Base-by-base conservation (phyloP, 768 basidiomycete species). In the Lentinula boryana region DNA sequence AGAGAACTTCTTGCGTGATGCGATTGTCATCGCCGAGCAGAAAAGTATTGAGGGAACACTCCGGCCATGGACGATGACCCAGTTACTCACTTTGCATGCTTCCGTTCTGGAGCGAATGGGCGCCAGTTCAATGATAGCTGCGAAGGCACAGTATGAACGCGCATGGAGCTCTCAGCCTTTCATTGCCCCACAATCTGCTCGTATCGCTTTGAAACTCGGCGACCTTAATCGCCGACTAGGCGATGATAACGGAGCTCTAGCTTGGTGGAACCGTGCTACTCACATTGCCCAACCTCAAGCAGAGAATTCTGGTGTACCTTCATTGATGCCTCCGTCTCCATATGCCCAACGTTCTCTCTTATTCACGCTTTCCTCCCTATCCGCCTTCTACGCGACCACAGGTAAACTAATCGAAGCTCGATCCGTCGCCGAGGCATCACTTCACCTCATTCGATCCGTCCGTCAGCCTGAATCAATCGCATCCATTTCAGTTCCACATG, bases 191-290 rank as follows among this genome's bases (percentile, higher is more conserved):
- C 73, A 78, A 52, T 78, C 84, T 7, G 82, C 84, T 18, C 83
- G 79, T 23, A 68, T 82, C 44, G 88, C 89, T 5, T 71, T 78
- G 35, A 89, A 87, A 71, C 75, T 92, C 1, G 90, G 90, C 12
- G 83, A 91, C 68, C 69, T 91, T 59, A 82, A 77, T 68, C 73
- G 76, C 55, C 79, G 84, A 38, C 71, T 89, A 27, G 83, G 84
- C 5, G 74, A 84, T 23, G 64, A 70, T 8, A 73, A 75, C 8
- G 81, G 81, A 48, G 88, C 88, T 4, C 65, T 87, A 48, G 66
- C 73, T 31, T 91, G 89, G 90, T 92, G 89, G 90, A 67, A 74
- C 8, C 80, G 80, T 44, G 78, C 87, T 12, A 74, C 88, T 31
- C 70, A 75, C 49, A 71, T 89, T 32, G 72, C 75, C 15, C 69